Evolutionary conservation across 371 early-diverging fungal species (phyloP).

Genomic region (Mortierella sp.): DNA sequence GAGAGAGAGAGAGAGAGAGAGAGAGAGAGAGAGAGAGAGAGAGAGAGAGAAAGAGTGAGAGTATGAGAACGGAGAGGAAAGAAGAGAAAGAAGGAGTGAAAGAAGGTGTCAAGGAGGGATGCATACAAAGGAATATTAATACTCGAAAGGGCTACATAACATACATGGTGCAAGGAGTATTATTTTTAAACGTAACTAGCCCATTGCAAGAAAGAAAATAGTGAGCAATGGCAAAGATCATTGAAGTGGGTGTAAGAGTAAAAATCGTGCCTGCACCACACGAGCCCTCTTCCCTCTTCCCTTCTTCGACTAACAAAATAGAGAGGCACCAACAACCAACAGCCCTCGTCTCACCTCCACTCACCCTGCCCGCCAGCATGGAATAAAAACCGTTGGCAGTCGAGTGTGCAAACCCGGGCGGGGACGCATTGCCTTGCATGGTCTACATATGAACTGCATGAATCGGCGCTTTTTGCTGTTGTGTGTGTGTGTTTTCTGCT

Average conservation of each 20-base stretch:
- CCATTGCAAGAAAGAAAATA: background rate
- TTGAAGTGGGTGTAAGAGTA: background rate
- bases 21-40: background rate
- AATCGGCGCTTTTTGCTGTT: background rate
- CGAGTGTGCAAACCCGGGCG: background rate
- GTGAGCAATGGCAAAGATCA: background rate
- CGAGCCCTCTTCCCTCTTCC: background rate
- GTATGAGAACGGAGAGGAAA: background rate
- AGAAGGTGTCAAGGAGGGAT: background rate
- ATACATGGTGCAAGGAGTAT: background rate
- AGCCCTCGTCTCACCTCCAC: background rate
- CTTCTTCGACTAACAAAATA: background rate
- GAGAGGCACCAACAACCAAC: background rate
- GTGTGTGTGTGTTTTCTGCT: background rate
- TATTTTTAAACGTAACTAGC: constrained; percentile 3
- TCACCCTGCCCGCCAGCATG: background rate
- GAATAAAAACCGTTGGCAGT: background rate
- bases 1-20: background rate
- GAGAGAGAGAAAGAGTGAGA: background rate
- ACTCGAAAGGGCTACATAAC: background rate
- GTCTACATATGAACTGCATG: background rate
- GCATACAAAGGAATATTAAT: background rate
- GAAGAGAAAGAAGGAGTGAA: constrained; percentile 14
- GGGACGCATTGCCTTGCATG: background rate
- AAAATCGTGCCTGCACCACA: background rate